phyloP scores from a whole-genome alignment of 208 protist genomes.

The Acanthamoeba quina region DNA sequence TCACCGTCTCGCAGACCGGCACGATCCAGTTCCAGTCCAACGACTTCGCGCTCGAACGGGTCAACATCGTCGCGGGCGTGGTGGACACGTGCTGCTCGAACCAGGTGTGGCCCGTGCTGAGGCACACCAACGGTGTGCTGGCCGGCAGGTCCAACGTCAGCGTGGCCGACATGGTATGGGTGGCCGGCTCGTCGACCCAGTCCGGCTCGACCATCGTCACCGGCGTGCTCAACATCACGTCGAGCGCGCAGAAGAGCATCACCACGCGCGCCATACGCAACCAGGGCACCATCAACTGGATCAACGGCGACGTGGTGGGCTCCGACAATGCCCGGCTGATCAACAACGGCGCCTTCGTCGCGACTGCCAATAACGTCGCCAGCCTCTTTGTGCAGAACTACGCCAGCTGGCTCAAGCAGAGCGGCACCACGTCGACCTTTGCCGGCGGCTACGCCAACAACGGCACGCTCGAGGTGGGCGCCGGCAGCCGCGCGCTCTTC shows the following conservation, averaged over 20 bases:
- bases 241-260: conserved; percentile 9
- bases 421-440: conserved; percentile 42
- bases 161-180: conserved; percentile 38
- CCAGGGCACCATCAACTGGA: conserved; percentile 40
- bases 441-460: conserved; percentile 68
- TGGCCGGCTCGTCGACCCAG: background rate
- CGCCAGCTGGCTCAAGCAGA: conserved; percentile 60
- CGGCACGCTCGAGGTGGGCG: conserved; percentile 56
- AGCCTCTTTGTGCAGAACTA: conserved; percentile 64
- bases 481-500: conserved; percentile 31
- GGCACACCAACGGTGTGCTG: background rate
- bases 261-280: conserved; percentile 58
- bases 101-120: conserved; percentile 45
- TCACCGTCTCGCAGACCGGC: background rate
- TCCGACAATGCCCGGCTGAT: conserved; percentile 28
- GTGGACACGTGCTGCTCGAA: conserved; percentile 66
- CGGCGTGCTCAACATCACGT: conserved; percentile 57
- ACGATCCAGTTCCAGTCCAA: conserved; percentile 54
- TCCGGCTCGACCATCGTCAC: conserved; percentile 54
- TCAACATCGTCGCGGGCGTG: background rate
- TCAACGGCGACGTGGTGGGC: conserved; percentile 58
- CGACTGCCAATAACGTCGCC: background rate
- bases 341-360: conserved; percentile 46
- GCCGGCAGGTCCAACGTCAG: conserved; percentile 47
- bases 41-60: background rate